A percentile compares a stretch with the other conserved stretches of the same genome.
Conservation (phyloP, 257 asterid genomes). For the Salvia miltiorrhiza region DNA sequence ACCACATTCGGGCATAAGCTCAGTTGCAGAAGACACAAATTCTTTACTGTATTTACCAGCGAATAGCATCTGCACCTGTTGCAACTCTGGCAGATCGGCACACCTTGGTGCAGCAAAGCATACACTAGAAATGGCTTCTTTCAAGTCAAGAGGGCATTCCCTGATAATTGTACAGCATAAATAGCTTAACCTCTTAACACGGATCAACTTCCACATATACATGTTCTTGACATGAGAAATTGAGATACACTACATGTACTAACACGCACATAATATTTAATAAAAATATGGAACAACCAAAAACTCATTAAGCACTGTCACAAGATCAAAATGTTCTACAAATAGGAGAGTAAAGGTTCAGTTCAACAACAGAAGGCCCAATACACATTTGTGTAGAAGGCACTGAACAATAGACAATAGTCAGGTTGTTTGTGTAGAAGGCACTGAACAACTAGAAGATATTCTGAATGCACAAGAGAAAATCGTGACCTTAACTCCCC, state of each 20-base stretch:
- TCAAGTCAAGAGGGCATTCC: constrained; percentile 97
- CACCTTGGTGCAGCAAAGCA: constrained; percentile 99
- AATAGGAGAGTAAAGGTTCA: neutral
- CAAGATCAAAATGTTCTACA: neutral
- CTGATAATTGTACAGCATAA: constrained; percentile 31
- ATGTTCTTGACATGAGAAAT: neutral
- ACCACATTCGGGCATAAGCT: constrained; percentile 95
- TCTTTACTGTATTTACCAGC: constrained; percentile 90
- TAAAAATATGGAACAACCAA: neutral
- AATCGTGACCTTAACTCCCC: neutral
- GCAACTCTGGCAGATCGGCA: constrained; percentile 86
- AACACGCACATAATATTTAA: neutral
- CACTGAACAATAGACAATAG: neutral
- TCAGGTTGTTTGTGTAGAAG: neutral
- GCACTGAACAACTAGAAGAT: neutral
- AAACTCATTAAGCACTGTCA: neutral
- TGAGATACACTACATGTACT: neutral
- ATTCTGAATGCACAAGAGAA: too few relatives aligned
- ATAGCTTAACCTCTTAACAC: neutral
- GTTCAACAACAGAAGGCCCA: too few relatives aligned
- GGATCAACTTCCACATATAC: neutral
- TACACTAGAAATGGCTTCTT: constrained; percentile 92
- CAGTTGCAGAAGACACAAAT: constrained; percentile 80
- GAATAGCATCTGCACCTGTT: constrained; percentile 70
- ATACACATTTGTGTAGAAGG: too few relatives aligned